phyloP scores from a whole-genome alignment of 257 asterid species.

The Oldenlandia corymbosa region DNA sequence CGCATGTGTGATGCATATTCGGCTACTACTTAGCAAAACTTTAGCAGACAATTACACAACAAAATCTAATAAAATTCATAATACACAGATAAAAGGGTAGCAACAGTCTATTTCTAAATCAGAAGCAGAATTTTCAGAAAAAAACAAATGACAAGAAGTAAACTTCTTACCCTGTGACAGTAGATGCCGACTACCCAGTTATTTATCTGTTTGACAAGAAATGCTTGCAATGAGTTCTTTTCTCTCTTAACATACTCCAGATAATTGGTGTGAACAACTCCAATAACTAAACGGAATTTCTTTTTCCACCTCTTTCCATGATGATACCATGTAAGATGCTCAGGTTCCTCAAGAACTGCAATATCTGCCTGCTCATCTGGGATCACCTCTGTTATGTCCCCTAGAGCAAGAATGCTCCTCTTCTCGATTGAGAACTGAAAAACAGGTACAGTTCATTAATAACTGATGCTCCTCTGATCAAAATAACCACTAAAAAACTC shows the following conservation, averaged over 20 bases:
- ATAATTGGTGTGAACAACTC: slow-evolving; percentile 93
- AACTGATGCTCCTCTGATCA: slow-evolving; percentile 6
- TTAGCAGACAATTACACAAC: not conserved
- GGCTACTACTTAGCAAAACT: not conserved
- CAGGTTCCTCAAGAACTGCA: slow-evolving; percentile 98
- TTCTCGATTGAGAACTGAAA: slow-evolving; percentile 76
- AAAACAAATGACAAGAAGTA: not conserved
- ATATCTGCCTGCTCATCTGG: slow-evolving; percentile 93
- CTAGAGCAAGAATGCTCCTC: slow-evolving; percentile 91
- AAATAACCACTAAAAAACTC: slow-evolving; percentile 6
- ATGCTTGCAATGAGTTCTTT: slow-evolving; percentile 73
- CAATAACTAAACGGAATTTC: slow-evolving; percentile 76
- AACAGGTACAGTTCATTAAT: not conserved
- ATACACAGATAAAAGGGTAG: not conserved
- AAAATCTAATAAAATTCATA: not conserved
- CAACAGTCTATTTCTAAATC: not conserved
- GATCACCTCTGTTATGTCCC: slow-evolving; percentile 82
- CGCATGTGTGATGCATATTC: not conserved
- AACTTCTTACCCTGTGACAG: slow-evolving; percentile 73
- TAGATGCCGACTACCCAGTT: slow-evolving; percentile 87
- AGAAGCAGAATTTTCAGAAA: not conserved
- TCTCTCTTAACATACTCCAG: slow-evolving; percentile 90
- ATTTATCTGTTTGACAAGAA: slow-evolving; percentile 69
- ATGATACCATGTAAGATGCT: slow-evolving; percentile 99
- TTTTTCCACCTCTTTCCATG: slow-evolving; percentile 94